These are phyloP conservation scores for Phytopythium montanum DNA, from an alignment of 352 stramenopile genomes.

Conservation along the genomic window DNA sequence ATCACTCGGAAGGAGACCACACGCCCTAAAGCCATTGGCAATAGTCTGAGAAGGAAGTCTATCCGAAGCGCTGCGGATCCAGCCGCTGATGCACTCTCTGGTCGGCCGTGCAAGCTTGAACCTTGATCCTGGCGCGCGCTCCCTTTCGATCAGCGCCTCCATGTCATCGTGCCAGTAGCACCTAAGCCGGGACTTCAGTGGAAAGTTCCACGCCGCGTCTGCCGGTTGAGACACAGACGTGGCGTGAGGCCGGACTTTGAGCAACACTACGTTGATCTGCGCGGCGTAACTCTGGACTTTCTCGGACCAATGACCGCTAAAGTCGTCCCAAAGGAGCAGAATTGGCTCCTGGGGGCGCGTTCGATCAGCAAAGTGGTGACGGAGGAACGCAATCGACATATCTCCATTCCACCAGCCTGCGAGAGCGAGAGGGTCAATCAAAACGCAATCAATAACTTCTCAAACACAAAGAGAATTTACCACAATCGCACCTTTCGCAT, in stretches of 20 bases:
- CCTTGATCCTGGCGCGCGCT: neutral
- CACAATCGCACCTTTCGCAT: neutral
- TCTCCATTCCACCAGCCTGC: constrained; percentile 10
- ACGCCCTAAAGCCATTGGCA: neutral
- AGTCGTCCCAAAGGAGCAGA: constrained; percentile 6
- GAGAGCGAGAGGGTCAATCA: neutral
- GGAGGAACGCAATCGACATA: constrained; percentile 6
- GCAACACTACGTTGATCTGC: neutral
- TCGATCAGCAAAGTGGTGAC: constrained; percentile 7
- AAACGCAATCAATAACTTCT: neutral
- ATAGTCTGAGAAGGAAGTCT: neutral
- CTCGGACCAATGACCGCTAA: constrained; percentile 4
- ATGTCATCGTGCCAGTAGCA: neutral
- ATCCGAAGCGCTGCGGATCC: neutral
- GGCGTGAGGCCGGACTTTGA: neutral
- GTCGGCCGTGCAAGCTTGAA: neutral
- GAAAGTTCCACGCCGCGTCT: constrained; percentile 1
- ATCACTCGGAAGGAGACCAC: too few species aligned
- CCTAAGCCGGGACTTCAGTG: neutral
- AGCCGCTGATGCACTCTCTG: neutral
- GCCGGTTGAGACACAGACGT: constrained; percentile 2
- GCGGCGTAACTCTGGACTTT: neutral
- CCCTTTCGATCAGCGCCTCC: neutral
- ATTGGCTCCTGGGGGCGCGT: constrained; percentile 1
- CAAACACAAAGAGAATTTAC: neutral